Percentiles rank a stretch among this genome's conserved stretches.
Conservation (phyloP, 2,329 filamentous ascomycete genomes). For the Dactylonectria estremocensis region DNA sequence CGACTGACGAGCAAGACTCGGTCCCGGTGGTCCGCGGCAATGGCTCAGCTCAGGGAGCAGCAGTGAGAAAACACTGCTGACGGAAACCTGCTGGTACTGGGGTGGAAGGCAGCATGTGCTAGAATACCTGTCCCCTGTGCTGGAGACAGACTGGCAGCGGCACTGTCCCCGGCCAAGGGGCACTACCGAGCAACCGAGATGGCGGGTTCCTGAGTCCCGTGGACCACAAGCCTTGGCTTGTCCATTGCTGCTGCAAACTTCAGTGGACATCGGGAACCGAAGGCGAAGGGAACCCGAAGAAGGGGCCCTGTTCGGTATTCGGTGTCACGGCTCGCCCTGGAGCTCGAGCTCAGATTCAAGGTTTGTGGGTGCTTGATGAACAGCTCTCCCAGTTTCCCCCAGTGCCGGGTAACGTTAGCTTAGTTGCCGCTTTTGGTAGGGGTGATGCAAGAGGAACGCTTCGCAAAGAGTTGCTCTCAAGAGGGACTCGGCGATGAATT, state of each 20-base stretch:
- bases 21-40: slow-evolving; percentile 43
- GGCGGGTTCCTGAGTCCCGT: slow-evolving; percentile 41
- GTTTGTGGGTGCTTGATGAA: neutral
- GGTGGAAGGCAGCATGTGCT: neutral
- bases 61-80: slow-evolving; percentile 1
- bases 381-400: slow-evolving; percentile 2
- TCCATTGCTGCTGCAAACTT: neutral
- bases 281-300: slow-evolving; percentile 1
- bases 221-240: slow-evolving; percentile 16
- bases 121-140: too few species aligned
- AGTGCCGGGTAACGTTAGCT: slow-evolving; percentile 13
- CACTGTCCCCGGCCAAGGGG: slow-evolving; percentile 42
- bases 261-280: neutral
- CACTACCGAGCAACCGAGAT: slow-evolving; percentile 41
- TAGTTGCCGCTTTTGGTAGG: slow-evolving; percentile 27
- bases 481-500: slow-evolving; percentile 2
- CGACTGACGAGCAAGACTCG: slow-evolving; percentile 19
- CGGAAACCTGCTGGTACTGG: slow-evolving; percentile 19
- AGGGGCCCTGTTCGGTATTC: slow-evolving; percentile 25
- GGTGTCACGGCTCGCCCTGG: slow-evolving; percentile 24
- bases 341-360: slow-evolving; percentile 27
- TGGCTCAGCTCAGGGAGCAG: slow-evolving; percentile 4
- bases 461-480: neutral
- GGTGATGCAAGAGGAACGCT: neutral
- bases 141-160: neutral